Percentiles rank a stretch among this genome's conserved stretches.
Evolutionary conservation across 176 grass and related monocot species (phyloP).

Genomic region (Ensete glaucum): DNA sequence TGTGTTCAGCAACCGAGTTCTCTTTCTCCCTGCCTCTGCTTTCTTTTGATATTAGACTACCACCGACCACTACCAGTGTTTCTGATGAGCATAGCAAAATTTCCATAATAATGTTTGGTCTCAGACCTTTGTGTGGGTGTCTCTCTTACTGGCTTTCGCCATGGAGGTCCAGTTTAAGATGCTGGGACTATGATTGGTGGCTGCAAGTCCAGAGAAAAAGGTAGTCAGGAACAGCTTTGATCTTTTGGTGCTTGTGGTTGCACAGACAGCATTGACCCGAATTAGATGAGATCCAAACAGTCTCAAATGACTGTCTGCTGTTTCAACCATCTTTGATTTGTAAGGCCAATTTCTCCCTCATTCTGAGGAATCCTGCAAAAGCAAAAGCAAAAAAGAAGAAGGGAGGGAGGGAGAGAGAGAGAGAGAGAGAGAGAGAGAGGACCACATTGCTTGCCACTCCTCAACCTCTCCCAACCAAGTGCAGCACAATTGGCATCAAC

Average conservation of each 20-base stretch:
- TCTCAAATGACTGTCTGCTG: neutral
- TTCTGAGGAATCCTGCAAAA: conserved; percentile 34
- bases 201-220: neutral
- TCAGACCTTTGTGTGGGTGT: too few species aligned
- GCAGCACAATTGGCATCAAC: neutral
- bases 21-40: neutral
- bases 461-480: neutral
- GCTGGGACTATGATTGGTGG: too few species aligned
- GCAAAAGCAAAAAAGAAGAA: conserved; percentile 15
- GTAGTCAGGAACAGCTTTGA: neutral
- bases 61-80: too few species aligned
- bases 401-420: neutral
- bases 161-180: too few species aligned
- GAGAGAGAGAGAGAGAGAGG: neutral
- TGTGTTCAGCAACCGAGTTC: conserved; percentile 6
- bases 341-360: neutral
- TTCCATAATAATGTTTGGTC: too few species aligned
- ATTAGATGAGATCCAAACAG: too few species aligned
- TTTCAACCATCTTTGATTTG: neutral
- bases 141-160: too few species aligned
- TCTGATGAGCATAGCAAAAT: too few species aligned
- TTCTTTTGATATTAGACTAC: neutral
- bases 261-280: conserved; percentile 7
- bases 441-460: neutral
- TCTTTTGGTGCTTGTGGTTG: conserved; percentile 8